Base-by-base conservation (phyloP, 208 protist genomes). In the Leishmania tarentolae region DNA sequence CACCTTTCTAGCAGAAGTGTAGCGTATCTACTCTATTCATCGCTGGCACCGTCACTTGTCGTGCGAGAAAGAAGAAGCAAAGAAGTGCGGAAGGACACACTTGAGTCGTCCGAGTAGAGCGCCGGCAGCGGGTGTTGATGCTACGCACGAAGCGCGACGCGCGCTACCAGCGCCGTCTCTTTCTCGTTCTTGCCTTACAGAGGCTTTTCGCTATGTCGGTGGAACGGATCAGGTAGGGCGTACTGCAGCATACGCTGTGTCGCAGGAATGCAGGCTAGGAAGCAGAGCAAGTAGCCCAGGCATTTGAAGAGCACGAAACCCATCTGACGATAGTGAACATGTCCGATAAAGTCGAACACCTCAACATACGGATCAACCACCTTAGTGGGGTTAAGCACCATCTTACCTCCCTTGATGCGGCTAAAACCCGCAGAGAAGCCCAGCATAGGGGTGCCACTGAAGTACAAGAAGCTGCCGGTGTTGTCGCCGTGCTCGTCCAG, bases 401-500 rank as follows among this genome's bases (percentile, higher is more conserved):
- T 80, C 77, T 94, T 93, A 7, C 93, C 93, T 2, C 88, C 81
- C 1, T 50, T 78, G 71, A 97, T 91, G 70, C 85, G 86, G 73
- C 83, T 91, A 35, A 94, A 84, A 35, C 93, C 91, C 4, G 80
- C 88, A 19, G 90, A 93, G 80, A 97, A 93, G 28, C 93, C 93
- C 11, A 94, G 77, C 79, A 92, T 81, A n/a, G 93, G 93, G 35
- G 93, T 97, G 44, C 93, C 93, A 79, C 91, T 94, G 46, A 95
- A 92, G 87, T 97, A 97, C 44, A 97, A 80, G 74, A 90, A 95
- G 80, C 91, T 90, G 66, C 93, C 93, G 15, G 93, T 95, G 73
- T 85, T 88, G 81, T 95, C 85, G 46, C 91, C 93, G 79, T 90
- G 86, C 86, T 97, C 93, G 85, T 97, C 93, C 24, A 97, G 87